Evolutionary conservation across 805 yeast species (phyloP), one percentile per base, ranked within the genome.

Genomic region (Candida sonorensis): DNA sequence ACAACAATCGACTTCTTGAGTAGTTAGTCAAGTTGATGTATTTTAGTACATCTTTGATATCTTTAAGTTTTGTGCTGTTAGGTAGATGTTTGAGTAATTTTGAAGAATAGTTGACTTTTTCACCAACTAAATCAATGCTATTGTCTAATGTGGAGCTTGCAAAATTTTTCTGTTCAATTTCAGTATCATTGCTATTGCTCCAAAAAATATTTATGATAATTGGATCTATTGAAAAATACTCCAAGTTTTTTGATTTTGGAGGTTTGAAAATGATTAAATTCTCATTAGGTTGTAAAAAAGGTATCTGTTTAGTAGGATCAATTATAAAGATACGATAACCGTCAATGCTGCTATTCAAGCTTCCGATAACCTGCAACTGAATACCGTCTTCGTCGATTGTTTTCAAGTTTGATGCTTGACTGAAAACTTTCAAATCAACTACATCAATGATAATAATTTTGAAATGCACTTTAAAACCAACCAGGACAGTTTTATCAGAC

Each of bases 141-240:
- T n/a, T n/a, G n/a, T n/a, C n/a, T n/a, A n/a, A n/a, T n/a, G n/a
- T n/a, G n/a, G n/a, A n/a, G n/a, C n/a, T n/a, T n/a, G n/a, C n/a
- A n/a, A n/a, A n/a, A n/a, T n/a, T n/a, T n/a, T n/a, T n/a, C n/a
- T n/a, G n/a, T n/a, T n/a, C n/a, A n/a, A n/a, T n/a, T n/a, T n/a
- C n/a, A n/a, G n/a, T n/a, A n/a, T n/a, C n/a, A n/a, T n/a, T n/a
- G n/a, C 21, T 28, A 10, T 44, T 32, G 5, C 50, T 50, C 61
- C 60, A 57, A 26, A 67, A 65, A 4, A 70, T 66, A 41, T 78
- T 80, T 8, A 87, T 65, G 4, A 75, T 59, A 4, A 86, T 81
- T 0, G 95, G 94, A n/a, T 67, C 61, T 4, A 78, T 51, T 0
- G 96, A 78, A 42, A 75, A 81, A 51, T 82, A 85, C 43, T 87